Conservation (phyloP, 1,284 basidiomycete genomes). For the Irpex sp. region DNA sequence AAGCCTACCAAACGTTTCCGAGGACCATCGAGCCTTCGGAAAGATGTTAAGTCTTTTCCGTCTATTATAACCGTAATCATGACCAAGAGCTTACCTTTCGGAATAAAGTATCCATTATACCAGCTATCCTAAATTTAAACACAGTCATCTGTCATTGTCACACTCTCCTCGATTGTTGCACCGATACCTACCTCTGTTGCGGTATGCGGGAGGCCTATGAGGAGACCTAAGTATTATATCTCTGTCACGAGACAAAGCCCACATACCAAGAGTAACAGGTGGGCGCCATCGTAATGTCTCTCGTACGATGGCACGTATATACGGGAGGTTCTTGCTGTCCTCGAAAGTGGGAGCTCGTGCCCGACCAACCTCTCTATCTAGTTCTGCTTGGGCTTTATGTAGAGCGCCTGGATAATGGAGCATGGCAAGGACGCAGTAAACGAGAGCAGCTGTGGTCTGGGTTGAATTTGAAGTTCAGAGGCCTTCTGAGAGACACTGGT, state of each 20-base stretch:
- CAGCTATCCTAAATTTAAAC: background rate
- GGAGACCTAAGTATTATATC: too few species aligned
- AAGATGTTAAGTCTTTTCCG: too few species aligned
- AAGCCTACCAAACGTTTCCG: background rate
- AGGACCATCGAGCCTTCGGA: background rate
- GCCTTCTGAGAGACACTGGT: background rate
- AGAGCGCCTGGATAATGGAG: background rate
- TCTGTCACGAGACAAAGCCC: too few species aligned
- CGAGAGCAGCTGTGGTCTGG: background rate
- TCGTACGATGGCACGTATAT: background rate
- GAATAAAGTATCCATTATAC: background rate
- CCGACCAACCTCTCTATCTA: background rate
- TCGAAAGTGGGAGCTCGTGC: background rate
- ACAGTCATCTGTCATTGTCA: too few species aligned
- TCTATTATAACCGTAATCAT: too few species aligned
- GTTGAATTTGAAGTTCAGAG: background rate
- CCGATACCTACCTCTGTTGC: background rate
- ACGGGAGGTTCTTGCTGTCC: constrained; percentile 1
- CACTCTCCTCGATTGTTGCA: too few species aligned
- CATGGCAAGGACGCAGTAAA: constrained; percentile 2
- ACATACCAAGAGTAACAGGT: background rate
- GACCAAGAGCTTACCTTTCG: background rate
- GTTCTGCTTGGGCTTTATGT: constrained; percentile 3
- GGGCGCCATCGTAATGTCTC: constrained; percentile 1
- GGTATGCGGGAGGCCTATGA: background rate